Evolutionary conservation across 352 stramenopile genomes (phyloP), one percentile per base, ranked within the genome.

Genomic region (Aphanomyces stellatus): DNA sequence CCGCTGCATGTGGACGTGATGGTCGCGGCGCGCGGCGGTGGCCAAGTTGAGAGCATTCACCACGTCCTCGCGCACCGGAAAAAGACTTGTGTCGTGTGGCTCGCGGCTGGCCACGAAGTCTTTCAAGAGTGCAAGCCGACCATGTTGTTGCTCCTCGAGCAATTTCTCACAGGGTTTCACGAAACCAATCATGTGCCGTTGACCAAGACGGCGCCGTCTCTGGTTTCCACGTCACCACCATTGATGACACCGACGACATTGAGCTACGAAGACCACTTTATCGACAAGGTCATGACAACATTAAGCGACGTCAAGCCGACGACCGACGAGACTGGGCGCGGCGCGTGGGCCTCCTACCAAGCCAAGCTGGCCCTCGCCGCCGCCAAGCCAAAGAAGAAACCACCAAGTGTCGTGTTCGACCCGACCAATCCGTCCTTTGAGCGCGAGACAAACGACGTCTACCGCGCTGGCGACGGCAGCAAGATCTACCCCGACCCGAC

Each of bases 141-240:
- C 37, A 79, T 91, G 56, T 76, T 93, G 3, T 34, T 84, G 55
- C 72, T 98, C 11, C 69, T 98, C 5, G 95, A 98, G 71, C 93
- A 98, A 60, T 80, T 98, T 25, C 75, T 96, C 53, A 96, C 90
- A 8, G 94, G 94, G 0, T 98, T 96, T 71, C 92, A 98, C 74
- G 93, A 98, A 65, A 53, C 84, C 2, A 75, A 97, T 56, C 88
- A 97, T 48, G 71, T 87, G 0, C 69, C 72, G 0, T 69, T 84
- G 34, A 62, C 67, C 10, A 34, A 15, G 49, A 35, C 49, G 46
- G 19, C 8, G 46, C 1, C 10, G 46, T 22, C 8, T 22, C 30
- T 17, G 7, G 5, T 11, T 15, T 49, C 53, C 11, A 27, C 10
- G 3, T n/a, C n/a, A 37, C 48, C 8, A 25, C 28, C 51, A 3